These are phyloP conservation scores for Aspergillus carbonarius DNA, from an alignment of 2,329 filamentous ascomycete genomes.

Conservation along the genomic window DNA sequence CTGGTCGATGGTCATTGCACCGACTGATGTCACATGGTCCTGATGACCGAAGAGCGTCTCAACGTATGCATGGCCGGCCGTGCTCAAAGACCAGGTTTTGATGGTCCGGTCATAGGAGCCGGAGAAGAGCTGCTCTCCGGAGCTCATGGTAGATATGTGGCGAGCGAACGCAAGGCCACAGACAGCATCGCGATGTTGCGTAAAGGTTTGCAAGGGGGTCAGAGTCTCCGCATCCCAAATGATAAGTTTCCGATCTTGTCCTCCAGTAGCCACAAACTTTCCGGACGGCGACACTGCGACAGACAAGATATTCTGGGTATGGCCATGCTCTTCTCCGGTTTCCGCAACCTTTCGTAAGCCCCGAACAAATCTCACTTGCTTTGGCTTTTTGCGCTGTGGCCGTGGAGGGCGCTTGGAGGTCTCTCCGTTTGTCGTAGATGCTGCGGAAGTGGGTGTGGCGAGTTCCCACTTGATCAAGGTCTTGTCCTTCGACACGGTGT, in stretches of 20 bases:
- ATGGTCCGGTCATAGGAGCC: conserved; percentile 88
- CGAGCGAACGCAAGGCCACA: conserved; percentile 82
- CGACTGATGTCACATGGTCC: conserved; percentile 81
- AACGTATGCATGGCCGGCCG: conserved; percentile 84
- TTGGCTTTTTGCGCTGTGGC: conserved; percentile 45
- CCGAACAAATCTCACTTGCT: conserved; percentile 50
- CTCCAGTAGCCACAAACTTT: conserved; percentile 86
- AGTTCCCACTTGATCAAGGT: conserved; percentile 87
- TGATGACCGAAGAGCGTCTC: conserved; percentile 97
- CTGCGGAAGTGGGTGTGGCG: conserved; percentile 47
- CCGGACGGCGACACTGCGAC: conserved; percentile 88
- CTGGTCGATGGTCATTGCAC: conserved; percentile 78
- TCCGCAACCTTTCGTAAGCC: conserved; percentile 43
- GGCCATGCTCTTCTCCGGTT: conserved; percentile 61
- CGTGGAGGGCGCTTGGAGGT: conserved; percentile 60
- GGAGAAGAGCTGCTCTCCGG: conserved; percentile 83
- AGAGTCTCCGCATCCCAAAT: conserved; percentile 83
- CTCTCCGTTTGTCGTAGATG: conserved; percentile 58
- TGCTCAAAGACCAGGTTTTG: conserved; percentile 82
- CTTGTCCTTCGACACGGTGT: conserved; percentile 84
- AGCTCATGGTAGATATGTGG: conserved; percentile 59
- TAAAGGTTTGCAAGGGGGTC: conserved; percentile 76
- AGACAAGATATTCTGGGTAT: conserved; percentile 75
- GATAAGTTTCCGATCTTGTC: conserved; percentile 77
- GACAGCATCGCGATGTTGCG: conserved; percentile 87